Percentiles rank a stretch among this genome's conserved stretches.
phyloP scores from a whole-genome alignment of 225 moss, liverwort and hornwort species.

The Polytrichum commune region DNA sequence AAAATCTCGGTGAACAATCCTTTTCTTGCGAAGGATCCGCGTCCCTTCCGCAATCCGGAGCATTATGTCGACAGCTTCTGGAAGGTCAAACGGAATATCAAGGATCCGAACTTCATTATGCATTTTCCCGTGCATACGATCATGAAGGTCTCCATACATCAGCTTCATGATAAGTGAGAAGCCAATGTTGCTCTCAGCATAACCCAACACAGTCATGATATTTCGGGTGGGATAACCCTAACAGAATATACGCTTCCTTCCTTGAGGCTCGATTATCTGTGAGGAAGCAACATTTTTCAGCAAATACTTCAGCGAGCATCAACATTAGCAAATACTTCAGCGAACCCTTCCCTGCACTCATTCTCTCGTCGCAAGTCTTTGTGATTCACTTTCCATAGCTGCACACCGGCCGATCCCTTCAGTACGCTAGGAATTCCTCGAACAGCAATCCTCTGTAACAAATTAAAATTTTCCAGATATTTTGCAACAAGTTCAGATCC shows the following conservation, averaged over 20 bases:
- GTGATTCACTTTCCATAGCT: neutral
- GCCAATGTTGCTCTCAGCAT: neutral
- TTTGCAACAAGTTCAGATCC: neutral
- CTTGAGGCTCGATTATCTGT: neutral
- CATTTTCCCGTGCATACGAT: neutral
- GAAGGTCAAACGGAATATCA: neutral
- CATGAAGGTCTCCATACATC: neutral
- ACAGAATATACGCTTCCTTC: neutral
- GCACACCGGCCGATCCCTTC: neutral
- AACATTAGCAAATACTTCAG: neutral
- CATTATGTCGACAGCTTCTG: constrained; percentile 16
- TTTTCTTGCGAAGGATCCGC: constrained; percentile 7
- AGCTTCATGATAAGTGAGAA: neutral
- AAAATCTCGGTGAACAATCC: constrained; percentile 6
- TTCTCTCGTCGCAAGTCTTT: neutral
- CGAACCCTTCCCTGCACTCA: constrained; percentile 1
- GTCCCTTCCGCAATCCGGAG: constrained; percentile 8
- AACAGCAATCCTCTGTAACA: neutral
- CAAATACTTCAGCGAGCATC: neutral
- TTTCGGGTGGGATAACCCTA: neutral
- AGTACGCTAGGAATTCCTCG: neutral
- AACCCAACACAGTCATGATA: neutral
- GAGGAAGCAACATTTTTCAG: neutral
- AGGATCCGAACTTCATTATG: neutral
- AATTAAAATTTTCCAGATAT: neutral